phyloP scores from a whole-genome alignment of 139 green algal genomes.

The Tetraselmis striata region DNA sequence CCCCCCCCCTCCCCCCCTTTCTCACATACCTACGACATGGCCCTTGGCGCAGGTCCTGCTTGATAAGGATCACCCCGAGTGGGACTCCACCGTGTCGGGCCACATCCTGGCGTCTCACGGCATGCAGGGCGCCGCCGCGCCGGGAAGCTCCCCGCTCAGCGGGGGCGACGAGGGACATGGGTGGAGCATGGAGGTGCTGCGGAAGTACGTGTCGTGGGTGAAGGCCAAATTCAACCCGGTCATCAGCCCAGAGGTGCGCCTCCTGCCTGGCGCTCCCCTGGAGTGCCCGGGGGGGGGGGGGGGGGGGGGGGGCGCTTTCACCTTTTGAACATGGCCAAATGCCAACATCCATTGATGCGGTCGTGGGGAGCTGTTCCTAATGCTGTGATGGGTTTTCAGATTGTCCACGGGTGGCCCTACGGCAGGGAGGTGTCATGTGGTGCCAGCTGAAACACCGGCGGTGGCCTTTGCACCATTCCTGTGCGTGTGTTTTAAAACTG shows the following conservation, averaged over 20 bases:
- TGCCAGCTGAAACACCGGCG: too few species aligned
- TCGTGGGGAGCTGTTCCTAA: too few species aligned
- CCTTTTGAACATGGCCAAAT: background rate
- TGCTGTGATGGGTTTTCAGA: too few species aligned
- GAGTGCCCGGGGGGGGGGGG: too few species aligned
- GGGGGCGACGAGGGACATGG: conserved; percentile 5
- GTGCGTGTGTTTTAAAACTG: too few species aligned
- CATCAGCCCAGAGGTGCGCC: conserved; percentile 32
- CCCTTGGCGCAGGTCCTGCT: conserved; percentile 35
- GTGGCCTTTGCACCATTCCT: too few species aligned
- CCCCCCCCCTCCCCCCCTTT: too few species aligned
- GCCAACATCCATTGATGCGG: too few species aligned
- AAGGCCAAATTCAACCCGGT: conserved; percentile 34
- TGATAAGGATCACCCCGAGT: conserved; percentile 48
- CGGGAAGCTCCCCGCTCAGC: background rate
- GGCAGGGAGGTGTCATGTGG: too few species aligned
- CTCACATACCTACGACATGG: too few species aligned
- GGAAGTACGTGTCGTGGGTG: conserved; percentile 70
- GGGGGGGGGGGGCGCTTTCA: background rate
- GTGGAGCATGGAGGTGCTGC: conserved; percentile 57
- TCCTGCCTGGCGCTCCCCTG: background rate
- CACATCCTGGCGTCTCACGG: conserved; percentile 64
- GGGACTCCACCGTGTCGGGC: conserved; percentile 58
- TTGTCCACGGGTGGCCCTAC: too few species aligned
- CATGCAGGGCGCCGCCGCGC: background rate